Evolutionary conservation across 345 rosid genomes (phyloP), one percentile per base, ranked within the genome.

Genomic region (Lumnitzera racemosa): DNA sequence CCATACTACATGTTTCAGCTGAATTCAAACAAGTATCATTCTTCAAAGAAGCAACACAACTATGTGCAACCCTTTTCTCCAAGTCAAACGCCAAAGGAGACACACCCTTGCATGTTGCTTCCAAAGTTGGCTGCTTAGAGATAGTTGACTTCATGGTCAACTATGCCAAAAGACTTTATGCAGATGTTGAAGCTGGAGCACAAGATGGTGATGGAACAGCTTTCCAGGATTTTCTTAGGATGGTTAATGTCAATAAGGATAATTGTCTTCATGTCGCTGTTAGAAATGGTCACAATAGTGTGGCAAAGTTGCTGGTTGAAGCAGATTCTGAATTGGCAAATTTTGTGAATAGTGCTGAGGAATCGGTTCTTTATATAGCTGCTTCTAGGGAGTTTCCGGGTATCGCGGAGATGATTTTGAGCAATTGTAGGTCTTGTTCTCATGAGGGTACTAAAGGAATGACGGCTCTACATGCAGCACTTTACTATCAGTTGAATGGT

Each of bases 1-100:
- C 70, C 8, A 17, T 62, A 31, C 76, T 73, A 36, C 76, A 67
- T 49, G 31, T 67, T 55, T 56, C 72, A 1, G 77, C 66, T 8
- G 55, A 65, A 47, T 73, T 64, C 25, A 47, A 57, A 56, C 73
- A 57, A 48, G 5, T 1, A 5, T 8, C 13, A 7, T 53, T 68
- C 49, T 56, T 61, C 57, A 25, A 23, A 24, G 64, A 20, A 62
- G 67, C 68, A 52, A 24, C 43, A 5, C 13, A 24, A 14, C 46
- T 56, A 53, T 59, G 70, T 31, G 55, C 15, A 3, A 43, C 57
- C 12, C 73, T 73, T 43, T 36, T 68, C 59, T 12, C 24, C 27
- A 48, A 16, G 66, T 3, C 51, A 31, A 73, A 68, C 58, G 29
- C 55, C 29, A 63, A 68, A 15, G 70, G 52, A 47, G 77, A 73